Percentiles rank a stretch among this genome's conserved stretches.
Evolutionary conservation across 140 eudicot species (phyloP).

Genomic region (Cichorium intybus): DNA sequence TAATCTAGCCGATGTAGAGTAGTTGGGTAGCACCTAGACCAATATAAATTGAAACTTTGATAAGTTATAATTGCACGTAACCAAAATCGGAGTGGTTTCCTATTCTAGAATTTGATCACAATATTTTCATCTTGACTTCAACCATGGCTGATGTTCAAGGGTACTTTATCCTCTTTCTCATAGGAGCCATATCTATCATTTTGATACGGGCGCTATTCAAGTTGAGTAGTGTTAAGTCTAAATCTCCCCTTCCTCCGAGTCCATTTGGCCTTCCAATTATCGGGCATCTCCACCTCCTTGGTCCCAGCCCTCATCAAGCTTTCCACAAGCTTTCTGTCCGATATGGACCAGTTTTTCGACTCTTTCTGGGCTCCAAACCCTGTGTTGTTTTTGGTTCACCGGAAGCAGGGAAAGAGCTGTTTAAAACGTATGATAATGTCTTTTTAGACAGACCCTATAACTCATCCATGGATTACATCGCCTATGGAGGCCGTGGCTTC

Average conservation of each 20-base stretch:
- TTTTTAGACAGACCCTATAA: constrained; percentile 17
- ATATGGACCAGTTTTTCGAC: constrained; percentile 27
- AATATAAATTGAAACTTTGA: background rate
- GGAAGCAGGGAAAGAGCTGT: constrained; percentile 26
- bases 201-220: constrained; percentile 1
- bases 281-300: constrained; percentile 50
- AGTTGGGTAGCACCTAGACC: no score
- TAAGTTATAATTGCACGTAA: no score
- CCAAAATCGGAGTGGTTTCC: background rate
- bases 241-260: constrained; percentile 34
- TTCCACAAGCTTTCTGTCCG: constrained; percentile 32
- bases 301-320: constrained; percentile 38
- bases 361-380: constrained; percentile 30
- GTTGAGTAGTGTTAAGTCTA: background rate
- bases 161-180: constrained; percentile 20
- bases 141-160: constrained; percentile 33
- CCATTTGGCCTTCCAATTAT: constrained; percentile 40
- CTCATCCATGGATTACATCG: constrained; percentile 10
- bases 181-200: constrained; percentile 21
- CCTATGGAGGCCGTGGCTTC: constrained; percentile 25
- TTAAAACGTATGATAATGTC: constrained; percentile 24
- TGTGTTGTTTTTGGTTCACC: constrained; percentile 28
- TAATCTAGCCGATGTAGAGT: no score
- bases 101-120: background rate
- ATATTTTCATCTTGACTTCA: background rate